Conservation (phyloP, 2,329 filamentous ascomycete species). For the Claviceps africana region DNA sequence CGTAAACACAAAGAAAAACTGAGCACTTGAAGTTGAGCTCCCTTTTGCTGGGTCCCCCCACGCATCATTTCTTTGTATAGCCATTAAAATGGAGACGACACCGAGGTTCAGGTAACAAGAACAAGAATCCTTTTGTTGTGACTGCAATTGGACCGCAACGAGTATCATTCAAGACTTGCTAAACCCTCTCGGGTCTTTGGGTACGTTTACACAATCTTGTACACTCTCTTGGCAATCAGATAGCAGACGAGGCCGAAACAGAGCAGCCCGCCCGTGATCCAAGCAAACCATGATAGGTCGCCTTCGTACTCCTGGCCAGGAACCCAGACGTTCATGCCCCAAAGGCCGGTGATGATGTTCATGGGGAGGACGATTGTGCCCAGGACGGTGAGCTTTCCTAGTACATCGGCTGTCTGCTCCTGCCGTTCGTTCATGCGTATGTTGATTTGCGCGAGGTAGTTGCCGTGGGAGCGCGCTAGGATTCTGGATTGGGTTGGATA, state of each 20-base stretch:
- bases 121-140: no score
- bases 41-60: no score
- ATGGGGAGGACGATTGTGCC: slow-evolving; percentile 95
- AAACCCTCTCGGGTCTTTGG: no score
- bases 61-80: no score
- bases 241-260: slow-evolving; percentile 71
- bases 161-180: no score
- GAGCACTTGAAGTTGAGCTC: no score
- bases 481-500: slow-evolving; percentile 35
- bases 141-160: no score
- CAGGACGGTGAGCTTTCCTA: slow-evolving; percentile 87
- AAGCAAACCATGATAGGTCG: slow-evolving; percentile 62
- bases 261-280: slow-evolving; percentile 59
- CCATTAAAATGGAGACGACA: no score
- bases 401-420: slow-evolving; percentile 86
- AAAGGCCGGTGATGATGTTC: slow-evolving; percentile 97
- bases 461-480: slow-evolving; percentile 78
- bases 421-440: slow-evolving; percentile 97
- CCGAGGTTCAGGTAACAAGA: no score
- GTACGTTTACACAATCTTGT: slow-evolving; percentile 51
- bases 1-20: no score
- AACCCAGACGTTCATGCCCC: slow-evolving; percentile 98
- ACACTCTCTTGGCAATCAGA: slow-evolving; percentile 69
- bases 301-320: slow-evolving; percentile 75
- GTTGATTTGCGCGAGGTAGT: slow-evolving; percentile 98